These are phyloP conservation scores for Microsporum audouinii DNA, from an alignment of 2,329 filamentous ascomycete species.

Conservation along the genomic window DNA sequence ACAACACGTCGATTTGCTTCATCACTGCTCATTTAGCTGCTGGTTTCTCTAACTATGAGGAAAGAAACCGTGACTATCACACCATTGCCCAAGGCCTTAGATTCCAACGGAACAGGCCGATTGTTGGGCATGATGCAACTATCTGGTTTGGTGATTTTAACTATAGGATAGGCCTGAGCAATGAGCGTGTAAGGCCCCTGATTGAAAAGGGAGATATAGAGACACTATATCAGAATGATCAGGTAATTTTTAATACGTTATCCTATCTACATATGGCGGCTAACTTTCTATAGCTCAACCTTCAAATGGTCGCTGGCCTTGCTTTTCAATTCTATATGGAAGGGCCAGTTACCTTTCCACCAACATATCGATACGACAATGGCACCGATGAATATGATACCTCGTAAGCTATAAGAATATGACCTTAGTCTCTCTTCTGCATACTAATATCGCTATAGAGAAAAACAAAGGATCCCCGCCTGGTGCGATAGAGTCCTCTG, in stretches of 20 bases:
- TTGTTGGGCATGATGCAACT: constrained; percentile 82
- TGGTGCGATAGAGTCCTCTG: constrained; percentile 93
- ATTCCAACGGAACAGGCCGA: constrained; percentile 81
- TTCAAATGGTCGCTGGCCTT: constrained; percentile 89
- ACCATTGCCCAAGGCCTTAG: constrained; percentile 78
- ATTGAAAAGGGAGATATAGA: constrained; percentile 63
- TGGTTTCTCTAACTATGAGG: constrained; percentile 92
- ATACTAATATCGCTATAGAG: constrained; percentile 42
- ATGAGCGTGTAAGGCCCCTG: constrained; percentile 64
- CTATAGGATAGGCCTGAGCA: constrained; percentile 78
- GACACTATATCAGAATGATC: constrained; percentile 79
- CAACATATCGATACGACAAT: constrained; percentile 92
- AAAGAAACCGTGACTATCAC: constrained; percentile 83
- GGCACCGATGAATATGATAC: constrained; percentile 83
- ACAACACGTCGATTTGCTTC: constrained; percentile 84
- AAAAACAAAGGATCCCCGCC: constrained; percentile 87
- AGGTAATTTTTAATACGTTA: constrained; percentile 41
- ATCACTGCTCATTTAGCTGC: constrained; percentile 94
- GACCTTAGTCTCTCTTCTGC: neutral
- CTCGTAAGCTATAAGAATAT: constrained; percentile 48
- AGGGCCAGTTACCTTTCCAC: constrained; percentile 72
- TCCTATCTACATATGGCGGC: neutral
- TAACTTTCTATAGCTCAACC: constrained; percentile 52
- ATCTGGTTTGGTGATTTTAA: constrained; percentile 98
- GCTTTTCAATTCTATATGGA: constrained; percentile 90